A percentile compares a stretch with the other conserved stretches of the same genome.
Evolutionary conservation across 345 rosid species (phyloP).

Genomic region (Hibiscus trionum): DNA sequence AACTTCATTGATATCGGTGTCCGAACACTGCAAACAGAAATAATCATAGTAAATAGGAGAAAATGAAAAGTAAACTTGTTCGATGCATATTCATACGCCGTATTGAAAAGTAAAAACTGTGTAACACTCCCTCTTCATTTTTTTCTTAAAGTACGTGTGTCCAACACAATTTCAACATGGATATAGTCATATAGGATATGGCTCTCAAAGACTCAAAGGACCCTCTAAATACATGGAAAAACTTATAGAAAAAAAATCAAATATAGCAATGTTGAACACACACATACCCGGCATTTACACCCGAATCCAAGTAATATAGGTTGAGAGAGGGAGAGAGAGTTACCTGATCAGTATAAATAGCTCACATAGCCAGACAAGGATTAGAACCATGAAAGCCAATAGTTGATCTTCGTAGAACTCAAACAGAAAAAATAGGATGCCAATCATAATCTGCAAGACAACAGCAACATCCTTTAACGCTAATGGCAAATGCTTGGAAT

Average conservation of each 20-base stretch:
- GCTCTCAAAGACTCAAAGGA: background rate
- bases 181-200: background rate
- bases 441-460: conserved; percentile 91
- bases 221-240: background rate
- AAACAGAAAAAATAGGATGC: conserved; percentile 88
- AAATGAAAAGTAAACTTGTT: background rate
- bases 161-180: background rate
- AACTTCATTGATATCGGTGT: conserved; percentile 98
- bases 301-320: background rate
- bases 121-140: background rate
- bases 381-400: conserved; percentile 94
- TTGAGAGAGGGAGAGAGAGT: conserved; percentile 13
- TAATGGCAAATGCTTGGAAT: background rate
- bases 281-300: background rate
- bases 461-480: conserved; percentile 1
- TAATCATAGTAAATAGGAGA: conserved; percentile 11
- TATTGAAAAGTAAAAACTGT: background rate
- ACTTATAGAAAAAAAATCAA: background rate
- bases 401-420: conserved; percentile 99
- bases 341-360: conserved; percentile 90
- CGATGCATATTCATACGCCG: background rate
- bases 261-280: background rate
- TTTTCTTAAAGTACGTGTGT: background rate
- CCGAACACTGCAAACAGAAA: conserved; percentile 69
- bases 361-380: conserved; percentile 98